phyloP scores from a whole-genome alignment of 2,329 filamentous ascomycete genomes.

The Pestalotiopsis sp. region DNA sequence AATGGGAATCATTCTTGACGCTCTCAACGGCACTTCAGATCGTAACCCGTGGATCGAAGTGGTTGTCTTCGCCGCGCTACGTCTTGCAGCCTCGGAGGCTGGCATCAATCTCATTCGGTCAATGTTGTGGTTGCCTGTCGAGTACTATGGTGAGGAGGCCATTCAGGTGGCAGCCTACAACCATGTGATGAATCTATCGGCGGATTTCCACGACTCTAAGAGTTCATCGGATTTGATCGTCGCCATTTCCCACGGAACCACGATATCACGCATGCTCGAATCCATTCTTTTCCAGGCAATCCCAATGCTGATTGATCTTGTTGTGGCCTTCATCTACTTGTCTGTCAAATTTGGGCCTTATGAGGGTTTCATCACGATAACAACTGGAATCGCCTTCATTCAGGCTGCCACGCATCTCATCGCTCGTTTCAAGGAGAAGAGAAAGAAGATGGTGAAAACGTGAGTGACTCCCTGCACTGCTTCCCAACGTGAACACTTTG shows the following conservation, averaged over 20 bases:
- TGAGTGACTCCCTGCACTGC: constrained; percentile 23
- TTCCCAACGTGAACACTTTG: constrained; percentile 17
- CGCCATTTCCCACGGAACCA: constrained; percentile 56
- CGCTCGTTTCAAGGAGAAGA: constrained; percentile 47
- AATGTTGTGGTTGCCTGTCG: constrained; percentile 60
- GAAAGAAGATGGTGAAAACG: constrained; percentile 52
- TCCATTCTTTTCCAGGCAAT: constrained; percentile 58
- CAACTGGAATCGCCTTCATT: constrained; percentile 58
- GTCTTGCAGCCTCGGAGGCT: constrained; percentile 55
- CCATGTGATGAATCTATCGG: constrained; percentile 61
- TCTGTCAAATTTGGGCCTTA: constrained; percentile 61
- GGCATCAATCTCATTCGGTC: constrained; percentile 55
- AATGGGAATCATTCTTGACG: constrained; percentile 77
- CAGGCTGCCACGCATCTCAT: constrained; percentile 56
- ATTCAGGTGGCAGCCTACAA: constrained; percentile 58
- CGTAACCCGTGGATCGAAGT: constrained; percentile 16
- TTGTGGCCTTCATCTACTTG: constrained; percentile 61
- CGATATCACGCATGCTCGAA: constrained; percentile 58
- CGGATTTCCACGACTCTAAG: constrained; percentile 63
- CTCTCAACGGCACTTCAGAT: constrained; percentile 47
- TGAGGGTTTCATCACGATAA: constrained; percentile 63
- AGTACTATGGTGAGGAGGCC: constrained; percentile 57
- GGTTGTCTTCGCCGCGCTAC: constrained; percentile 23
- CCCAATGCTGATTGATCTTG: constrained; percentile 62
- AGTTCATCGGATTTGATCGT: constrained; percentile 60